Evolutionary conservation across 139 green algal species (phyloP).

Genomic region (Pseudopediastrum boryanum): DNA sequence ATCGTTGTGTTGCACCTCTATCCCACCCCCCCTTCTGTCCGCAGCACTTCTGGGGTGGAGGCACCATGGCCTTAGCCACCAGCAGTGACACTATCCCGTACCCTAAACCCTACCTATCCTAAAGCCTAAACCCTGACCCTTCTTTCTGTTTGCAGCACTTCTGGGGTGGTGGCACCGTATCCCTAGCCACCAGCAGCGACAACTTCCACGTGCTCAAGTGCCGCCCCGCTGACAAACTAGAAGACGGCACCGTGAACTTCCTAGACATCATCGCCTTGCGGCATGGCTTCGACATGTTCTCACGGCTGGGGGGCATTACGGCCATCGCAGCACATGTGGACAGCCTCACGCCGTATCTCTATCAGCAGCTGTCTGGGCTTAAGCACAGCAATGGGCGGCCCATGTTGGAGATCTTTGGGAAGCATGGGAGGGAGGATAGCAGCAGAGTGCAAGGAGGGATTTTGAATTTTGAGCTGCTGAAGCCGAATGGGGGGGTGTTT

Average conservation of each 20-base stretch:
- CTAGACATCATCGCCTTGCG: constrained; percentile 67
- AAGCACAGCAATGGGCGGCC: constrained; percentile 70
- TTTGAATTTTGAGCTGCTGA: constrained; percentile 75
- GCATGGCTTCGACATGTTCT: constrained; percentile 66
- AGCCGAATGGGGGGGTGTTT: constrained; percentile 49
- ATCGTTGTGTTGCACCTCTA: too few species aligned
- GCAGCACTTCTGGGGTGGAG: constrained; percentile 71
- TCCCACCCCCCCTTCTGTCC: too few species aligned
- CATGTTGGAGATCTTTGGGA: constrained; percentile 72
- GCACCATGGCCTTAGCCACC: constrained; percentile 66
- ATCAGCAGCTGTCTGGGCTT: constrained; percentile 49
- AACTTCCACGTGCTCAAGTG: constrained; percentile 81
- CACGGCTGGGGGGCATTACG: constrained; percentile 62
- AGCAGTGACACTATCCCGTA: constrained; percentile 68
- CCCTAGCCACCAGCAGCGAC: constrained; percentile 62
- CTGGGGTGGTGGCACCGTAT: constrained; percentile 76
- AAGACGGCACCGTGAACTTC: constrained; percentile 81
- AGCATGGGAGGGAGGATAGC: constrained; percentile 41
- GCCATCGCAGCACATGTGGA: constrained; percentile 44
- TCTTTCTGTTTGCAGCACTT: too few species aligned
- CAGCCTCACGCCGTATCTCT: constrained; percentile 45
- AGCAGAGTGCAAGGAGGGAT: constrained; percentile 67
- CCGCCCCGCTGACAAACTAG: constrained; percentile 59
- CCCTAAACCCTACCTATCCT: too few species aligned
- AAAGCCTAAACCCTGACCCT: too few species aligned